A percentile compares a stretch with the other conserved stretches of the same genome.
These are phyloP conservation scores for Vanrija humicola DNA, from an alignment of 1,284 basidiomycete genomes.

Conservation along the genomic window DNA sequence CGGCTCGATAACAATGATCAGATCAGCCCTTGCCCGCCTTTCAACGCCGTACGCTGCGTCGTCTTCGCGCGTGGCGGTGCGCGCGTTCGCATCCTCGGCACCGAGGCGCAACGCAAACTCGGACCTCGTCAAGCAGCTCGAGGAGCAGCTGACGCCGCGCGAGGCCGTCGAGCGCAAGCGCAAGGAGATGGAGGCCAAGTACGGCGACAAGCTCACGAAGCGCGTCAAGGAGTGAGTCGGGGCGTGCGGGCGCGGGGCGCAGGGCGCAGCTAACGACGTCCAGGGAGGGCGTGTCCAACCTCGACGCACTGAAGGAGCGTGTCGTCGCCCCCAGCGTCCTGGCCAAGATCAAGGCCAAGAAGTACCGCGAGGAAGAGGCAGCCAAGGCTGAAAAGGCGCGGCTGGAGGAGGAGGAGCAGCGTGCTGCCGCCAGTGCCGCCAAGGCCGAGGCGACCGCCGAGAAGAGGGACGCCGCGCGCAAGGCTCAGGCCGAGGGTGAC, in stretches of 20 bases:
- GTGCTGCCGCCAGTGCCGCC: constrained; percentile 51
- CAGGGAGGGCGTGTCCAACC: constrained; percentile 41
- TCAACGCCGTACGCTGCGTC: background rate
- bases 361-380: constrained; percentile 15
- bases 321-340: constrained; percentile 33
- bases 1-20: constrained; percentile 1
- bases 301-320: constrained; percentile 47
- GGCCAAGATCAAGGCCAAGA: constrained; percentile 27
- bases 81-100: background rate
- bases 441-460: constrained; percentile 47
- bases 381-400: constrained; percentile 8
- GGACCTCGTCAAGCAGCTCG: constrained; percentile 32
- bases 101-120: constrained; percentile 6
- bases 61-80: background rate
- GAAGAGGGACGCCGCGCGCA: constrained; percentile 39
- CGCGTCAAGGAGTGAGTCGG: constrained; percentile 42
- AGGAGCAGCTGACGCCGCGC: constrained; percentile 39
- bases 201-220: constrained; percentile 46
- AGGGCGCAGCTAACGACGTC: background rate
- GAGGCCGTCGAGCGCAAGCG: constrained; percentile 44
- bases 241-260: background rate
- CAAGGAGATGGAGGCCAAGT: constrained; percentile 46
- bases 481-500: constrained; percentile 36
- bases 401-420: constrained; percentile 7
- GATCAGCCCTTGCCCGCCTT: constrained; percentile 1